Percentiles rank a stretch among this genome's conserved stretches.
Evolutionary conservation across 1,139 yeast species (phyloP).

Genomic region (Taphrina wiesneri): DNA sequence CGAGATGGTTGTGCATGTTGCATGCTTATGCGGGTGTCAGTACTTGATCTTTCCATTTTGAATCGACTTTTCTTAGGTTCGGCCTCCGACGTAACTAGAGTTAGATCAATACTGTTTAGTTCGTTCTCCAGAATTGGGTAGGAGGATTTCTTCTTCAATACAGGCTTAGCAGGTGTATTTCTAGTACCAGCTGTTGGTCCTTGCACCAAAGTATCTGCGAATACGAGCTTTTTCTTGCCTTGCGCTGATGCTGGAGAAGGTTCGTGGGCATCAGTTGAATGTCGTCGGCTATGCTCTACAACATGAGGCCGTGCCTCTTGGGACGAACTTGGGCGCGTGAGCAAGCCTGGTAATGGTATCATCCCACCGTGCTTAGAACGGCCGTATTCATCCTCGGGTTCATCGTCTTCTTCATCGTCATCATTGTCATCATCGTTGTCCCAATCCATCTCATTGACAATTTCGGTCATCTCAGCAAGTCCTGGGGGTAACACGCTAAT

Average conservation of each 20-base stretch:
- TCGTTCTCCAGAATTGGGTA: slow-evolving; percentile 15
- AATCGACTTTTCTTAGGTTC: slow-evolving; percentile 12
- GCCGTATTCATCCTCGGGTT: slow-evolving; percentile 25
- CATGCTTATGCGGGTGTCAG: neutral
- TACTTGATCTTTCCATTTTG: slow-evolving; percentile 14
- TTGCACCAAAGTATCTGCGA: slow-evolving; percentile 26
- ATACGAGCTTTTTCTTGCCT: slow-evolving; percentile 30
- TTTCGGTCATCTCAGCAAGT: slow-evolving; percentile 13
- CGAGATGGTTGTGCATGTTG: slow-evolving; percentile 18
- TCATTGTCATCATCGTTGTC: neutral
- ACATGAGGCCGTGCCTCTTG: slow-evolving; percentile 13
- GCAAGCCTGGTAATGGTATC: slow-evolving; percentile 19
- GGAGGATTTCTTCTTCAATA: slow-evolving; percentile 8
- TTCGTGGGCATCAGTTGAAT: neutral
- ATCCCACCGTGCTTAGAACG: slow-evolving; percentile 11
- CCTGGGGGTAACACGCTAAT: slow-evolving; percentile 9
- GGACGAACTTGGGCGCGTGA: slow-evolving; percentile 5
- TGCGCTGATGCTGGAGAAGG: neutral
- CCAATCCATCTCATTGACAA: slow-evolving; percentile 19
- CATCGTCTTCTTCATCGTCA: slow-evolving; percentile 17
- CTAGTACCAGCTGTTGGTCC: slow-evolving; percentile 23
- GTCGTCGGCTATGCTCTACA: slow-evolving; percentile 9
- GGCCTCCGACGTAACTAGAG: neutral
- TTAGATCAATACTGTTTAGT: neutral
- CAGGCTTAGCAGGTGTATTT: slow-evolving; percentile 2